Percentiles rank a stretch among this genome's conserved stretches.
These are phyloP conservation scores for Trichophyton rubrum DNA, from an alignment of 2,329 filamentous ascomycete species.

Conservation along the genomic window DNA sequence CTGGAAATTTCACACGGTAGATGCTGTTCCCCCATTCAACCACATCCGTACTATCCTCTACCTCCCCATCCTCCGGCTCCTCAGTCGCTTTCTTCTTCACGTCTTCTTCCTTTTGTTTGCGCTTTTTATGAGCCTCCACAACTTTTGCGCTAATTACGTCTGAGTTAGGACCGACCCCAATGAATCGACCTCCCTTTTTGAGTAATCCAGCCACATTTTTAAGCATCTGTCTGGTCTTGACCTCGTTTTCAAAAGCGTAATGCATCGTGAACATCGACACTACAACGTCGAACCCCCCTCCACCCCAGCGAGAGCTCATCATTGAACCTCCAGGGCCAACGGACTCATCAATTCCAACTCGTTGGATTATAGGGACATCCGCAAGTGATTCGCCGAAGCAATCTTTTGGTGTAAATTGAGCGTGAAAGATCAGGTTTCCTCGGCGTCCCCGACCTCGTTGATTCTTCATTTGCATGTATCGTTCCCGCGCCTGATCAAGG, in stretches of 20 bases:
- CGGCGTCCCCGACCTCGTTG: constrained; percentile 38
- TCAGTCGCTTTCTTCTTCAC: constrained; percentile 24
- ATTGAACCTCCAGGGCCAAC: constrained; percentile 42
- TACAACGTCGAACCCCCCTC: constrained; percentile 85
- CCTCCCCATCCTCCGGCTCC: constrained; percentile 33
- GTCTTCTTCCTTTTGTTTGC: constrained; percentile 29
- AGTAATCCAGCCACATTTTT: constrained; percentile 79
- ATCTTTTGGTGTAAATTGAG: constrained; percentile 79
- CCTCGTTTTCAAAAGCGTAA: constrained; percentile 90
- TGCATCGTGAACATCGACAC: constrained; percentile 99
- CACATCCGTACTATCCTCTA: constrained; percentile 51
- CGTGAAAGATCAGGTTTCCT: constrained; percentile 58
- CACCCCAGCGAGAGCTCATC: constrained; percentile 52
- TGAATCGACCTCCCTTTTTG: constrained; percentile 87
- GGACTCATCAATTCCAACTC: constrained; percentile 76
- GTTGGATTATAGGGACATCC: constrained; percentile 65
- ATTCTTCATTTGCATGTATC: constrained; percentile 61
- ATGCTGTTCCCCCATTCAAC: constrained; percentile 85
- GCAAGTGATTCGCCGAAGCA: constrained; percentile 78
- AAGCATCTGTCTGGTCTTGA: constrained; percentile 82
- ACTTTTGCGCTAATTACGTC: constrained; percentile 74
- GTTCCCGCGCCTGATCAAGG: constrained; percentile 76
- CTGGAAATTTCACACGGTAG: constrained; percentile 80
- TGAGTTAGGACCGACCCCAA: constrained; percentile 94
- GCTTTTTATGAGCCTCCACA: constrained; percentile 56